Conservation (phyloP, 192 early-diverging fungal genomes). For the Rhizoclosmatium globosum region DNA sequence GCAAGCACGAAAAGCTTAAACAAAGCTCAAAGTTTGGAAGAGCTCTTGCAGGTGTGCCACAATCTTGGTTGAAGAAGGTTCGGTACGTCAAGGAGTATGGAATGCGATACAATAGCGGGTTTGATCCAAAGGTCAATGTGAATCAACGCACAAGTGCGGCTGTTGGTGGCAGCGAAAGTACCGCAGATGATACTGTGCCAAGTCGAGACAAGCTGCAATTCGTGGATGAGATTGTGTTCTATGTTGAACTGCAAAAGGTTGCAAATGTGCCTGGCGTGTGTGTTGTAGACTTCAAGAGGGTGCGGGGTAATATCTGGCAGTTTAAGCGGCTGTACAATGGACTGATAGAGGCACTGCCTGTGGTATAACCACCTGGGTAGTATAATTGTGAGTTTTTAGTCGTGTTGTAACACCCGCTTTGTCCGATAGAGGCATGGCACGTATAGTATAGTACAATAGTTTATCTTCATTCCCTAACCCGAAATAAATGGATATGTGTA, state of each 20-base stretch:
- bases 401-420: too few relatives aligned
- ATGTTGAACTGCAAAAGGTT: conserved; percentile 6
- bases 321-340: conserved; percentile 40
- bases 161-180: background rate
- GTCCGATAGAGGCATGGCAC: too few relatives aligned
- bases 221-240: conserved; percentile 10
- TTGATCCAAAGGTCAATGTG: background rate
- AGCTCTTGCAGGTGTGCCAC: background rate
- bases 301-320: conserved; percentile 36
- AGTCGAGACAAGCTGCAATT: background rate
- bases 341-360: conserved; percentile 28
- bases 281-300: conserved; percentile 43
- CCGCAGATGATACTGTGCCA: background rate
- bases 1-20: conserved; percentile 13
- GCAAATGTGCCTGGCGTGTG: conserved; percentile 45
- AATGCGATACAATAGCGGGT: conserved; percentile 19
- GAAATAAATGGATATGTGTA: too few relatives aligned
- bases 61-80: background rate
- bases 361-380: background rate
- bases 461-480: too few relatives aligned
- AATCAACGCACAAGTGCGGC: background rate
- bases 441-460: too few relatives aligned
- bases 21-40: conserved; percentile 9
- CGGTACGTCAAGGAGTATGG: conserved; percentile 21
- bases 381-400: background rate